Conservation (phyloP, 805 yeast genomes). For the Candida adriatica region DNA sequence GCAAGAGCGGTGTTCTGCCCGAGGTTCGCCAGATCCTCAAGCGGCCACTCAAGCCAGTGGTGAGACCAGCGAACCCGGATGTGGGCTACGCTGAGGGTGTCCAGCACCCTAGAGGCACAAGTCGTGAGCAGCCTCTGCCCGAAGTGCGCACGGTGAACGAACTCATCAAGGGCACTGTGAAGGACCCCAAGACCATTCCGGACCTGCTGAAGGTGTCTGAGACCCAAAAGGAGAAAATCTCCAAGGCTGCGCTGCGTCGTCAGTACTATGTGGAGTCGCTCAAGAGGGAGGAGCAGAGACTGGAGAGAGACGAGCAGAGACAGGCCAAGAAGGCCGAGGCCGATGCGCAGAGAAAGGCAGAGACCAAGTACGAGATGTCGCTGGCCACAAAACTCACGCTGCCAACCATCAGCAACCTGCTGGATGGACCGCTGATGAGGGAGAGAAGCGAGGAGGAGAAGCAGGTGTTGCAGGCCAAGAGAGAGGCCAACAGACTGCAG, state of each 20-base stretch:
- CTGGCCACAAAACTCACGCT: conserved; percentile 59
- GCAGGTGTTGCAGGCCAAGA: conserved; percentile 47
- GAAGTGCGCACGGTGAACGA: conserved; percentile 53
- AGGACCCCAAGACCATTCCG: conserved; percentile 32
- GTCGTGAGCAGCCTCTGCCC: conserved; percentile 48
- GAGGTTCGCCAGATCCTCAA: conserved; percentile 68
- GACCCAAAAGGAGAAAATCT: conserved; percentile 23
- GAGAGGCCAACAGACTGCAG: conserved; percentile 58
- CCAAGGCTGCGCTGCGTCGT: conserved; percentile 62
- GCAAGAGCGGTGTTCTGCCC: conserved; percentile 80
- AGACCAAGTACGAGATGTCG: conserved; percentile 33
- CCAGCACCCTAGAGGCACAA: conserved; percentile 57
- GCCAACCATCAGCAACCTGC: conserved; percentile 68
- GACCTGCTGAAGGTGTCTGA: conserved; percentile 18
- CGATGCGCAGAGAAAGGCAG: conserved; percentile 25
- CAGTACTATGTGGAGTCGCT: conserved; percentile 56
- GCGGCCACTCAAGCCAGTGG: conserved; percentile 37
- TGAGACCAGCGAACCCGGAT: conserved; percentile 40
- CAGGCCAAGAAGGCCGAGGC: conserved; percentile 22
- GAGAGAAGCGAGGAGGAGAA: conserved; percentile 67
- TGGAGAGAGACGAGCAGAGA: conserved; percentile 27
- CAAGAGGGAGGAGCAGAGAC: conserved; percentile 29
- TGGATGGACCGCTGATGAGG: conserved; percentile 66
- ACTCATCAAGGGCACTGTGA: conserved; percentile 48
- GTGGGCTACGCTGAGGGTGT: conserved; percentile 70